Base-by-base conservation (phyloP, 768 basidiomycete species). In the Cubamyces sp. region DNA sequence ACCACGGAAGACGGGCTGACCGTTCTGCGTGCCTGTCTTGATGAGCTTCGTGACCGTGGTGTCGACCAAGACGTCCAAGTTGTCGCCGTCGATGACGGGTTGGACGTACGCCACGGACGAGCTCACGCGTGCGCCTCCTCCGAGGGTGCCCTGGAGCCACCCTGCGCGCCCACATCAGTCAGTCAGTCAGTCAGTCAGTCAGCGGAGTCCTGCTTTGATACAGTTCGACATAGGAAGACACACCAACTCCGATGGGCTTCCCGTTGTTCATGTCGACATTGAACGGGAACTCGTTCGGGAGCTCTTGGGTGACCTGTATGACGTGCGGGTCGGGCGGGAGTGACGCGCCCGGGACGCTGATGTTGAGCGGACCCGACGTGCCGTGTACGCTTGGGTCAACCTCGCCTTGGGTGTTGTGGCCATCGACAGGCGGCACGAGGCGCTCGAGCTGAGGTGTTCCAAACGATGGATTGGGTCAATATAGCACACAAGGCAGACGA, bases 311-410 rank as follows among this genome's bases (percentile, higher is more conserved):
- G 4, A 65, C 59, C 23, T 55, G 49, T 5, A 64, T 16, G 25
- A 70, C 60, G 15, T 34, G 40, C 6, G 49, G 16, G 46, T 65
- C 57, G 12, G 45, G 51, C 25, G 48, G 41, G 19, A 23, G 34
- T 6, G 49, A 40, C 18, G 45, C n/a, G 9, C 59, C 59, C 11
- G 69, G 58, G 3, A 73, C 40, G 34, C 68, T 70, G 53, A 71
- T 63, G 14, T 49, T 50, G 28, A 69, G 51, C 2, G 66, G 61
- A 2, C 74, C 74, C 15, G 50, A 23, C 1, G 19, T 51, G 15
- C 72, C 69, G 41, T 74, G 74, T 0, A 71, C 53, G 19, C 57
- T 25, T 0, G 70, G 70, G 25, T 69, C 51, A 40, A 70, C 60
- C 46, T 71, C 30, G 5, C 70, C 71, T 0, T 66, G 45, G 3